phyloP scores from a whole-genome alignment of 768 basidiomycete species.

The Suillus hirtellus region DNA sequence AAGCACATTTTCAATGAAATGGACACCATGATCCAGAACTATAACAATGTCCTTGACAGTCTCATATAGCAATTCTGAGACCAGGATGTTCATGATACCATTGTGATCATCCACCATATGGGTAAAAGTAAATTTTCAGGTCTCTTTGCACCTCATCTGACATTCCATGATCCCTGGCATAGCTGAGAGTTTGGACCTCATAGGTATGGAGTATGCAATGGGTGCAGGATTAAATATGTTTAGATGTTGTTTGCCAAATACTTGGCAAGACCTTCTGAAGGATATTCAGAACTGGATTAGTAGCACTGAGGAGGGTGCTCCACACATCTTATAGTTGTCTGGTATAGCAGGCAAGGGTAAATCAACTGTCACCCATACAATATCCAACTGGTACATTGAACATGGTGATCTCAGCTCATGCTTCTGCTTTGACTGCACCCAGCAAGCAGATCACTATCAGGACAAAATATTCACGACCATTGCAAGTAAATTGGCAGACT shows the following conservation, averaged over 20 bases:
- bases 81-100: not conserved
- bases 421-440: conserved; percentile 17
- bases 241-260: conserved; percentile 17
- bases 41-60: not conserved
- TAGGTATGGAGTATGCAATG: not conserved
- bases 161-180: not conserved
- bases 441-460: not conserved
- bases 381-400: conserved; percentile 13
- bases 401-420: conserved; percentile 15
- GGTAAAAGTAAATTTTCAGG: not conserved
- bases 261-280: conserved; percentile 13
- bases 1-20: not conserved
- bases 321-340: conserved; percentile 15
- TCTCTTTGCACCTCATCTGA: not conserved
- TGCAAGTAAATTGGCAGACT: not conserved
- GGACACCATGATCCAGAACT: not conserved
- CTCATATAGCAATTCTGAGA: not conserved
- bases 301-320: not conserved
- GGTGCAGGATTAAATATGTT: conserved; percentile 3
- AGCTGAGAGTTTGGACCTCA: not conserved
- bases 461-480: conserved; percentile 10
- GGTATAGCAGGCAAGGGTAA: conserved; percentile 16
- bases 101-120: not conserved
- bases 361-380: conserved; percentile 12
- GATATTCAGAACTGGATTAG: conserved; percentile 20